phyloP scores from a whole-genome alignment of 73 alveolate genomes.

The Tetrahymena elliotti region DNA sequence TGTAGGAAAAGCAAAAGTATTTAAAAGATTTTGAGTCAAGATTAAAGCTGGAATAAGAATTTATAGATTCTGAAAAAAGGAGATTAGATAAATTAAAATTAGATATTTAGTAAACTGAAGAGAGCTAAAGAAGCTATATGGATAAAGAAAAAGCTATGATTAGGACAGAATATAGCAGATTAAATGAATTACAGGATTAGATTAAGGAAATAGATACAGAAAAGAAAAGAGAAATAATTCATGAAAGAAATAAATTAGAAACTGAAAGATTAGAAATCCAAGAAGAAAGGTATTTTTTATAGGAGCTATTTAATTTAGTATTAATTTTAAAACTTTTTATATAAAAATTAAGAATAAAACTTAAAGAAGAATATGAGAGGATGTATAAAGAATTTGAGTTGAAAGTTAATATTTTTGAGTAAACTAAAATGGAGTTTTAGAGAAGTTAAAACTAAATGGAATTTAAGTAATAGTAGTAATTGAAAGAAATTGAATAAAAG shows the following conservation, averaged over 20 bases:
- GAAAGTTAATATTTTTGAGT: background rate
- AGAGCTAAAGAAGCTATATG: background rate
- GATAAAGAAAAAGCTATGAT: background rate
- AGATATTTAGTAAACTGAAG: background rate
- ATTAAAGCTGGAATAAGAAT: background rate
- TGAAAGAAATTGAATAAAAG: background rate
- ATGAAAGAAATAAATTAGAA: background rate
- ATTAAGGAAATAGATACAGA: background rate
- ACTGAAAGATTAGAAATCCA: background rate
- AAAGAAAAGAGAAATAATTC: background rate
- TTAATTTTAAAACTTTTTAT: background rate
- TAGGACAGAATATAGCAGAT: background rate
- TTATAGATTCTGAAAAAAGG: background rate
- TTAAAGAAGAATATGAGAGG: background rate
- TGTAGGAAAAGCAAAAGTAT: background rate
- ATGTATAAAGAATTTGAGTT: background rate
- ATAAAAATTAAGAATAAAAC: background rate
- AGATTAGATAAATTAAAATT: background rate
- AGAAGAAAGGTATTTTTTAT: conserved; percentile 1
- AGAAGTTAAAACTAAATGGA: background rate
- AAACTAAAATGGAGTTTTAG: background rate
- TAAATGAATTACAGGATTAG: background rate
- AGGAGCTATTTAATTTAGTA: too few relatives aligned
- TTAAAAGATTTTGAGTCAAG: background rate
- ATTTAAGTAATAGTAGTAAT: background rate